A percentile compares a stretch with the other conserved stretches of the same genome.
Conservation (phyloP, 2,329 filamentous ascomycete genomes). For the Sclerotinia subarctica region DNA sequence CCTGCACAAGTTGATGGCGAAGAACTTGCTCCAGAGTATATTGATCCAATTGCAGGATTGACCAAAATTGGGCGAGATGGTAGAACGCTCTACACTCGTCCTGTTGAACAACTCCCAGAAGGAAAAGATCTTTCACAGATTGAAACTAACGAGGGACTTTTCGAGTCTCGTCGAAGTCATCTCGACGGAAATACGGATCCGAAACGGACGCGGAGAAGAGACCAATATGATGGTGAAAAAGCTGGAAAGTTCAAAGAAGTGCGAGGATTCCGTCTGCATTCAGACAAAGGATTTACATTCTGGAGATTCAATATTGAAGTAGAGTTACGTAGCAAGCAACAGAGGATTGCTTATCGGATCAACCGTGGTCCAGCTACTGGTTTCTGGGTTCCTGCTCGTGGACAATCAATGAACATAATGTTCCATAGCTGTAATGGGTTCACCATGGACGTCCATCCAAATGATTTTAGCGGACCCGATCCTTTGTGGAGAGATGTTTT, state of each 20-base stretch:
- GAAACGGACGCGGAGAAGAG: slow-evolving; percentile 51
- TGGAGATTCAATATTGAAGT: slow-evolving; percentile 97
- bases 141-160: slow-evolving; percentile 80
- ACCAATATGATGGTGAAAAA: slow-evolving; percentile 71
- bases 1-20: slow-evolving; percentile 65
- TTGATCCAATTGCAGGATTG: slow-evolving; percentile 85
- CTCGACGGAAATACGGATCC: slow-evolving; percentile 49
- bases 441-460: slow-evolving; percentile 71
- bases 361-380: slow-evolving; percentile 84
- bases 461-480: slow-evolving; percentile 86
- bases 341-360: slow-evolving; percentile 91
- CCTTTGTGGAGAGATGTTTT: slow-evolving; percentile 96
- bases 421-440: slow-evolving; percentile 98
- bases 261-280: slow-evolving; percentile 75
- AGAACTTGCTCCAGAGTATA: slow-evolving; percentile 71
- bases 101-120: slow-evolving; percentile 81
- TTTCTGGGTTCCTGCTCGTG: slow-evolving; percentile 89
- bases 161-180: slow-evolving; percentile 62
- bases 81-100: slow-evolving; percentile 81
- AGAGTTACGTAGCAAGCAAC: slow-evolving; percentile 73
- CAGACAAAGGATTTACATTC: slow-evolving; percentile 85
- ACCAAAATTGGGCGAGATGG: slow-evolving; percentile 82
- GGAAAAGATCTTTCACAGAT: slow-evolving; percentile 72
- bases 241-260: slow-evolving; percentile 79
- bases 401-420: slow-evolving; percentile 96